Evolutionary conservation across 768 basidiomycete genomes (phyloP), one percentile per base, ranked within the genome.

Genomic region (Pulveroboletus ravenelii): DNA sequence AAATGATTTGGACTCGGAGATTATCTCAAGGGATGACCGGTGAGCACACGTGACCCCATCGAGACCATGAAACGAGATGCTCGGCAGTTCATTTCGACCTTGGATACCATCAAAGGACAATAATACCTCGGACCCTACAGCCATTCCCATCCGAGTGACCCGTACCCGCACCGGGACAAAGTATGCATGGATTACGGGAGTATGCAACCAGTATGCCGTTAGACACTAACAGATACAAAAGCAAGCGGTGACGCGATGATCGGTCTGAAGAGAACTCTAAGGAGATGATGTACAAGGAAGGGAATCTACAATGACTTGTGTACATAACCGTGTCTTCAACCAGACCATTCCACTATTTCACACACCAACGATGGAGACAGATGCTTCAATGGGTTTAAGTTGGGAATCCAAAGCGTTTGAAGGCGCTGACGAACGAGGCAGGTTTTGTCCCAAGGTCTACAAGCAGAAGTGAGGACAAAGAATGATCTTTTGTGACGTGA

Each of bases 321-420:
- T 23, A 47, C 51, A 17, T 20, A 10, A 17, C 39, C 10, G 32
- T 34, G 30, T 25, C 45, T 10, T 35, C 40, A 35, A 25, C 14
- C 30, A n/a, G 25, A 6, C 25, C 25, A 23, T 23, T 23, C 30
- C 18, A 23, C 23, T 20, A 25, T 25, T 35, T 67, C 49, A 65
- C 20, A 67, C 61, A 25, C 72, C 71, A 17, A 67, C 52, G 10
- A 76, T 58, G 15, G 64, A 61, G 29, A 79, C 66, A 17, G 62
- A 70, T 7, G 72, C 75, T 32, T 75, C 69, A 36, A 80, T 66
- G 25, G 77, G 73, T 32, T 62, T 70, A 32, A 80, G 73, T 45
- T 79, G 77, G 34, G 69, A 67, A 36, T 76, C 73, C n/a, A 62
- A 70, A 30, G 72, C 66, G 49, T 58, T 54, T 6, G 74, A 70